A percentile compares a stretch with the other conserved stretches of the same genome.
phyloP scores from a whole-genome alignment of 345 rosid genomes.

The Eucalyptus tenuipes region DNA sequence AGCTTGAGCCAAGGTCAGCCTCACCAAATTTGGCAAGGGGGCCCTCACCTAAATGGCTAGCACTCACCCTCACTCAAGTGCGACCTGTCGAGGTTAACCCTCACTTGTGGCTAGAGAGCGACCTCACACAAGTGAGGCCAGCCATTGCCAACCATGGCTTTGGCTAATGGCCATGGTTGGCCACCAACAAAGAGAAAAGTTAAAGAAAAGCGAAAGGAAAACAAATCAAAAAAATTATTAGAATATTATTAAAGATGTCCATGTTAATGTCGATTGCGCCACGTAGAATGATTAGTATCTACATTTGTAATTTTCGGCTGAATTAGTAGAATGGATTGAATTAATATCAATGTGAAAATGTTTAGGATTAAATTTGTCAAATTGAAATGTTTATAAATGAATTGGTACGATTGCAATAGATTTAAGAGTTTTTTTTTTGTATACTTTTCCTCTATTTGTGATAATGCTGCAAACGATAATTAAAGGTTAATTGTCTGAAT shows the following conservation, averaged over 20 bases:
- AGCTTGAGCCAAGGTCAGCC: accelerated
- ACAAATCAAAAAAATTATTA: too few species aligned
- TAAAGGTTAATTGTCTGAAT: background rate
- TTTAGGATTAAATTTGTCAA: too few species aligned
- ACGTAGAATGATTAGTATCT: accelerated
- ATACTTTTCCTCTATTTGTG: background rate
- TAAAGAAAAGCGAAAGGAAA: too few species aligned
- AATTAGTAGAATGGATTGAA: accelerated
- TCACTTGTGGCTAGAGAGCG: accelerated
- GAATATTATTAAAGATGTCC: accelerated
- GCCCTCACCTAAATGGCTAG: accelerated
- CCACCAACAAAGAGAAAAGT: too few species aligned
- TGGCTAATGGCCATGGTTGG: too few species aligned
- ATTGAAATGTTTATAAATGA: accelerated
- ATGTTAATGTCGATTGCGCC: accelerated
- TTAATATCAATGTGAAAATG: accelerated
- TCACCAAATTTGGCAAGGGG: too few species aligned
- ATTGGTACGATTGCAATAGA: accelerated
- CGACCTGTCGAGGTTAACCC: accelerated
- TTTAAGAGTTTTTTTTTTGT: too few species aligned
- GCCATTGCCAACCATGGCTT: too few species aligned
- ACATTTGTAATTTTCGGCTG: accelerated
- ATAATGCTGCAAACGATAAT: background rate
- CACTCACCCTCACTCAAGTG: too few species aligned
- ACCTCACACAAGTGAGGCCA: too few species aligned